Percentiles rank a stretch among this genome's conserved stretches.
Conservation (phyloP, 2,329 filamentous ascomycete species). For the Sporothrix sp. region DNA sequence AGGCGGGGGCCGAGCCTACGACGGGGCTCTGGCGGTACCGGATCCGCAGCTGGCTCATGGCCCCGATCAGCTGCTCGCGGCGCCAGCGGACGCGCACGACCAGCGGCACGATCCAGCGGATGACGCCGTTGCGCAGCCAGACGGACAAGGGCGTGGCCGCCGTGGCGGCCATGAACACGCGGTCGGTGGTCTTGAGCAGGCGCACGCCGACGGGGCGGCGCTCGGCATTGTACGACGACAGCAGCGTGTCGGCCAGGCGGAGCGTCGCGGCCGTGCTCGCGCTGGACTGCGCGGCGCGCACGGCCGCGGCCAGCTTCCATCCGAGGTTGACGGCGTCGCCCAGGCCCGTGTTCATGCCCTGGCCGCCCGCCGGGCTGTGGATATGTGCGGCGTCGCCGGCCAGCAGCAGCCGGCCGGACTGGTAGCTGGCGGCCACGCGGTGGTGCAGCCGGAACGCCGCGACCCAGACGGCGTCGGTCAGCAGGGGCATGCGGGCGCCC, state of each 20-base stretch:
- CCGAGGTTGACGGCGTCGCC: conserved; percentile 44
- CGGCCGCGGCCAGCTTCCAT: conserved; percentile 42
- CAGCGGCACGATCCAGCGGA: conserved; percentile 30
- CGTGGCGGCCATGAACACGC: conserved; percentile 5
- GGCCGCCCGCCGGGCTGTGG: conserved; percentile 44
- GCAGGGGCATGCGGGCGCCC: conserved; percentile 1
- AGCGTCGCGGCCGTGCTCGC: not conserved
- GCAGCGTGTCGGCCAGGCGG: conserved; percentile 24
- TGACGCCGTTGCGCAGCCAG: conserved; percentile 29
- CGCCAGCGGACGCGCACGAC: conserved; percentile 20
- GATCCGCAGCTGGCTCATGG: conserved; percentile 33
- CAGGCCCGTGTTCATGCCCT: conserved; percentile 49
- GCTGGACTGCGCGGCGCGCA: not conserved
- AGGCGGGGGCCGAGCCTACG: conserved; percentile 25
- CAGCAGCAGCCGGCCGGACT: conserved; percentile 40
- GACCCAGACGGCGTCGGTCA: conserved; percentile 30
- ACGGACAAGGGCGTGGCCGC: conserved; percentile 4
- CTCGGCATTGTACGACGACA: conserved; percentile 40
- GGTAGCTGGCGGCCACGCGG: conserved; percentile 32
- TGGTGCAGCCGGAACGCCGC: conserved; percentile 37
- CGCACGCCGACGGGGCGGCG: conserved; percentile 24
- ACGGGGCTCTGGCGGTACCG: conserved; percentile 32
- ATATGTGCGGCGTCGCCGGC: conserved; percentile 50
- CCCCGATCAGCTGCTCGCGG: conserved; percentile 23
- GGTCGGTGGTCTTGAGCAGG: conserved; percentile 11